phyloP scores from a whole-genome alignment of 148 eudicot genomes.

The Rhododendron molle region DNA sequence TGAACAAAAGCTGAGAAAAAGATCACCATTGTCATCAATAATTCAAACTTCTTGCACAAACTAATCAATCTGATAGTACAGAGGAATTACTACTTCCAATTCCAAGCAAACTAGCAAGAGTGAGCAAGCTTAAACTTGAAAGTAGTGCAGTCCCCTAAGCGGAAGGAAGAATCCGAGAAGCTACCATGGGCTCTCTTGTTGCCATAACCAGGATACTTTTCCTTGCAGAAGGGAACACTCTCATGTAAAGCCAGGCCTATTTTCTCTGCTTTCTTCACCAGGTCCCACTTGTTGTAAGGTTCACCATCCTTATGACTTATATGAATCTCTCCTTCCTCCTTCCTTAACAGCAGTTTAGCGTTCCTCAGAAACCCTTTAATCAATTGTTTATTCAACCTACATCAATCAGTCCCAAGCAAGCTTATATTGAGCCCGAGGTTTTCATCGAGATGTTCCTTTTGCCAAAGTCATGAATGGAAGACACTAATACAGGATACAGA shows the following conservation, averaged over 20 bases:
- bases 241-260: constrained; percentile 26
- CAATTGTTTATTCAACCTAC: constrained; percentile 34
- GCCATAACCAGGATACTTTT: constrained; percentile 38
- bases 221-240: constrained; percentile 25
- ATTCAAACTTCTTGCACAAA: background rate
- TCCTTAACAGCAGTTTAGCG: constrained; percentile 26
- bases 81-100: background rate
- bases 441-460: background rate
- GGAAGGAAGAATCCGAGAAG: constrained; percentile 28
- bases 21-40: background rate
- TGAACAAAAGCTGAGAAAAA: background rate
- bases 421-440: background rate
- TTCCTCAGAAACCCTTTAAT: constrained; percentile 38
- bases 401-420: background rate
- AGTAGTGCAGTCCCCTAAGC: constrained; percentile 34
- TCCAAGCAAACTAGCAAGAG: constrained; percentile 4
- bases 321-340: constrained; percentile 36
- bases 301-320: constrained; percentile 35
- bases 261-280: constrained; percentile 42
- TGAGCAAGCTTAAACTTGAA: constrained; percentile 29
- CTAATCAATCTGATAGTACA: background rate
- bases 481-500: background rate
- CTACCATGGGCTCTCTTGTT: constrained; percentile 43
- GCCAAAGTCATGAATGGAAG: background rate
- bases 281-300: constrained; percentile 32